Evolutionary conservation across 2,329 filamentous ascomycete species (phyloP).

Genomic region (Apiospora kogelbergensis): DNA sequence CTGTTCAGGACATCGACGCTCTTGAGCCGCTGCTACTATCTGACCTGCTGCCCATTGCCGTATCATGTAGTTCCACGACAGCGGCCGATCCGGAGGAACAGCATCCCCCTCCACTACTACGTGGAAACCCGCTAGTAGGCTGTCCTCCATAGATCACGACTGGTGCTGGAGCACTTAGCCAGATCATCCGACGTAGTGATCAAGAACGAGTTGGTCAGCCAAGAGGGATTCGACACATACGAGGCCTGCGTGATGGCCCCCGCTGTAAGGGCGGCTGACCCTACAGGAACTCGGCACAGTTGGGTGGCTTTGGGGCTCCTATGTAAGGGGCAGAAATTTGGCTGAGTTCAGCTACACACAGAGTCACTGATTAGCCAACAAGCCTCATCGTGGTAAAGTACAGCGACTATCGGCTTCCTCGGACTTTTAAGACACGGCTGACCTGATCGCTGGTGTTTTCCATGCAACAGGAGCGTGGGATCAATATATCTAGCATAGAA

Average conservation of each 20-base stretch:
- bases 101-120: not conserved
- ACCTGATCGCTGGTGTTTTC: not conserved
- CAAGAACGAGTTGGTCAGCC: not conserved
- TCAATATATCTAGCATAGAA: not conserved
- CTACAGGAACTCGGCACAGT: not conserved
- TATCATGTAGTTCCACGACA: not conserved
- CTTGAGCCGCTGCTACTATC: not conserved
- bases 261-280: not conserved
- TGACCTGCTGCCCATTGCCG: not conserved
- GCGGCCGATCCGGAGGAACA: not conserved
- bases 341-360: not conserved
- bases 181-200: not conserved
- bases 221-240: not conserved
- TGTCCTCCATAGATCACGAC: not conserved
- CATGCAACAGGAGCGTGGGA: not conserved
- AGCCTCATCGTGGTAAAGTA: not conserved
- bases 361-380: not conserved
- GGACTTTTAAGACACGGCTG: not conserved
- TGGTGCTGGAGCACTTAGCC: not conserved
- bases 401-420: not conserved
- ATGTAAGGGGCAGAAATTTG: not conserved
- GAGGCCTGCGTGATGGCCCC: not conserved
- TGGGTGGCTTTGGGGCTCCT: not conserved
- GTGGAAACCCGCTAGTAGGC: not conserved
- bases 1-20: not conserved